Percentiles rank a stretch among this genome's conserved stretches.
Evolutionary conservation across 768 basidiomycete species (phyloP).

Genomic region (Suillus americanus): DNA sequence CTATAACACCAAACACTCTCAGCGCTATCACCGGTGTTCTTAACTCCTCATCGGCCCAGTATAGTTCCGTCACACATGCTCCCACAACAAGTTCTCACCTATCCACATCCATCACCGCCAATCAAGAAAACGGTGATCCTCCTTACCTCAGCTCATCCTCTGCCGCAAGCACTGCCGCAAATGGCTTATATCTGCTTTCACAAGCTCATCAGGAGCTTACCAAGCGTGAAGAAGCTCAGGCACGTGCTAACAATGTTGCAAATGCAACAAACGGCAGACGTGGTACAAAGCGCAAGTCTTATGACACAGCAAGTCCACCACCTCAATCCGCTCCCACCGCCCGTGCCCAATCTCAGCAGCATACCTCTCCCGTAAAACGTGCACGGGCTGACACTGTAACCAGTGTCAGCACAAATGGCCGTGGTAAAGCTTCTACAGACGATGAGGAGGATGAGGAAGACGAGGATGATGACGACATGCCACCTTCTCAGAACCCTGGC

Average conservation of each 20-base stretch:
- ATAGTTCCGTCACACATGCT: conserved; percentile 30
- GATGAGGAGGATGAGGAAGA: conserved; percentile 40
- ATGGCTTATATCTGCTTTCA: conserved; percentile 89
- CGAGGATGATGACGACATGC: conserved; percentile 39
- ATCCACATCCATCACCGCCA: conserved; percentile 35
- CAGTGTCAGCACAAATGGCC: conserved; percentile 27
- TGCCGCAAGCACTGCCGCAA: conserved; percentile 73
- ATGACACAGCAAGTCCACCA: conserved; percentile 44
- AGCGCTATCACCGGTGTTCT: conserved; percentile 74
- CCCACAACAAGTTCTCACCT: conserved; percentile 35
- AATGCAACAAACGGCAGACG: conserved; percentile 39
- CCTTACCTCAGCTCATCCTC: conserved; percentile 47
- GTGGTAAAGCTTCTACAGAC: conserved; percentile 37
- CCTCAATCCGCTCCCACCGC: conserved; percentile 24
- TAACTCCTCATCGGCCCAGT: conserved; percentile 34
- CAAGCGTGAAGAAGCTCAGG: conserved; percentile 87
- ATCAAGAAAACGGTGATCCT: conserved; percentile 29
- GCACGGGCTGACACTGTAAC: conserved; percentile 37
- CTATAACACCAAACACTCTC: conserved; percentile 62
- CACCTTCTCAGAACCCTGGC: conserved; percentile 20
- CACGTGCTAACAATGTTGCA: conserved; percentile 48
- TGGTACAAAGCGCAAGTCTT: conserved; percentile 68
- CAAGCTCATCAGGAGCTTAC: conserved; percentile 97
- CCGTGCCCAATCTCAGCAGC: conserved; percentile 23
- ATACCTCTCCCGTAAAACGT: conserved; percentile 32